Evolutionary conservation across 345 rosid species (phyloP).

Genomic region (Hypericum perforatum): DNA sequence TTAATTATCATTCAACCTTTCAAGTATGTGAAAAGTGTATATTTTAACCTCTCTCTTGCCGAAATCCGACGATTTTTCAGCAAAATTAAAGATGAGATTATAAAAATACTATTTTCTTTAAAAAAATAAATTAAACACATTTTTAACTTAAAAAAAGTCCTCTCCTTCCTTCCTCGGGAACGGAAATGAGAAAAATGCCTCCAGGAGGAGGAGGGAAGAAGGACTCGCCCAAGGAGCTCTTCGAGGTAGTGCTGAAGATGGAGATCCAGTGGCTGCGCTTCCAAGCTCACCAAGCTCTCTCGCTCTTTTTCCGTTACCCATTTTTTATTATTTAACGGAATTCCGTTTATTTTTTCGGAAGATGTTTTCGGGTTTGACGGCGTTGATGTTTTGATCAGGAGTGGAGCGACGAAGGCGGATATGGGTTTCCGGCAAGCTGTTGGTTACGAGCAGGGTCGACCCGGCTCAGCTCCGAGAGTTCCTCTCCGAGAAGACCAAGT

Average conservation of each 20-base stretch:
- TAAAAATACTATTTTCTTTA: too few species aligned
- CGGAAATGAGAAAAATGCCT: conserved; percentile 9
- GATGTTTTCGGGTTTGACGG: not conserved
- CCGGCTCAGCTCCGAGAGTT: conserved; percentile 40
- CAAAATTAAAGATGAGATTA: too few species aligned
- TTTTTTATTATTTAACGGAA: not conserved
- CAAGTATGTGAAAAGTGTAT: too few species aligned
- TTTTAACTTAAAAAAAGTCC: too few species aligned
- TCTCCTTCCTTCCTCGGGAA: too few species aligned
- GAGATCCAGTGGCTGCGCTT: conserved; percentile 84
- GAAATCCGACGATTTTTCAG: too few species aligned
- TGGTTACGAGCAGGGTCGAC: conserved; percentile 67
- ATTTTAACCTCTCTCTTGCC: too few species aligned
- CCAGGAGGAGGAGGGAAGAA: conserved; percentile 6
- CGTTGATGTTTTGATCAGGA: conserved; percentile 30
- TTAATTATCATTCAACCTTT: too few species aligned
- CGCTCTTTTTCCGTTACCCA: conserved; percentile 40
- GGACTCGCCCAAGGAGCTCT: conserved; percentile 19
- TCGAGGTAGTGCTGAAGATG: conserved; percentile 46
- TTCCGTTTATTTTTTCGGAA: not conserved
- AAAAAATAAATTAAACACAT: too few species aligned
- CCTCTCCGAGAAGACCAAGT: conserved; percentile 38
- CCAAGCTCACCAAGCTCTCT: conserved; percentile 37
- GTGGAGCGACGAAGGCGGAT: conserved; percentile 59
- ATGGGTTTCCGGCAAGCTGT: conserved; percentile 37